These are phyloP conservation scores for Agastache rugosa DNA, from an alignment of 257 asterid genomes.

Conservation along the genomic window DNA sequence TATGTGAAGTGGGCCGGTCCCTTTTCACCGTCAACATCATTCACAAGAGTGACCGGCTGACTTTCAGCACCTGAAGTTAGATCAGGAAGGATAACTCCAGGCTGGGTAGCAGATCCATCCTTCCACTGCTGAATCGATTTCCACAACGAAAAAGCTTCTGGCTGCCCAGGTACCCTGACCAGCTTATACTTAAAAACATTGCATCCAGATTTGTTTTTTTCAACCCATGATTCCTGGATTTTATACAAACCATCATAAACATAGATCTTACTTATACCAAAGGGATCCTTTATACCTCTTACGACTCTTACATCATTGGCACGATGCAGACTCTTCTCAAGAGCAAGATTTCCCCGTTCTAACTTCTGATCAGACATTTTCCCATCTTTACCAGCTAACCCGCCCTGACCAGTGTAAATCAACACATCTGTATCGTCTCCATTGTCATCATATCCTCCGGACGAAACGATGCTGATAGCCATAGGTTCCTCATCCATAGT, in stretches of 20 bases:
- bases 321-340: constrained; percentile 62
- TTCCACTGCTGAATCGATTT: constrained; percentile 89
- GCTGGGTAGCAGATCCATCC: constrained; percentile 63
- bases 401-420: constrained; percentile 90
- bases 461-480: constrained; percentile 89
- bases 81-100: constrained; percentile 82
- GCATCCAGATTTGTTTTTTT: constrained; percentile 73
- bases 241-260: constrained; percentile 88
- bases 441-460: constrained; percentile 91
- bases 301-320: constrained; percentile 62
- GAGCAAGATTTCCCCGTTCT: constrained; percentile 75
- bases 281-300: constrained; percentile 53
- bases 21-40: constrained; percentile 85
- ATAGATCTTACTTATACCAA: constrained; percentile 65
- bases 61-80: constrained; percentile 78
- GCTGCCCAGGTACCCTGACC: constrained; percentile 83
- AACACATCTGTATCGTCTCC: constrained; percentile 73
- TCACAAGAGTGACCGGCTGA: constrained; percentile 81
- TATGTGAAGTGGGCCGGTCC: constrained; percentile 92
- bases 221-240: constrained; percentile 83
- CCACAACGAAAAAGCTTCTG: constrained; percentile 80
- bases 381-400: constrained; percentile 78
- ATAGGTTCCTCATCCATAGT: constrained; percentile 79
- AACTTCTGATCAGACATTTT: constrained; percentile 88
- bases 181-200: constrained; percentile 83